phyloP scores from a whole-genome alignment of 768 basidiomycete species.

The Mycena chlorophos region DNA sequence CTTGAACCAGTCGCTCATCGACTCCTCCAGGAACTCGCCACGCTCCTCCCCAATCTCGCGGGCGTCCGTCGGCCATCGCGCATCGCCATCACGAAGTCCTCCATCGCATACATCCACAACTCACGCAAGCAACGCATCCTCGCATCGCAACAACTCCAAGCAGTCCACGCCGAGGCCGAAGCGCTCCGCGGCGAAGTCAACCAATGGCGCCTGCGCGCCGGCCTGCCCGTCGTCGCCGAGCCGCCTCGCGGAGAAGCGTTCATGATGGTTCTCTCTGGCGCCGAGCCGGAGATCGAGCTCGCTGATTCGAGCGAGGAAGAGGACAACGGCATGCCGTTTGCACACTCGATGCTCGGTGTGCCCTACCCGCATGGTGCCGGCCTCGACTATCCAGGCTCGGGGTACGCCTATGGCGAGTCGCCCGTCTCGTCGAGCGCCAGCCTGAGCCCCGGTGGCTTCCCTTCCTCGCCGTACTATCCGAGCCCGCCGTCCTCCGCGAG shows the following conservation, averaged over 20 bases:
- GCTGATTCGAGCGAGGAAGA: slow-evolving; percentile 16
- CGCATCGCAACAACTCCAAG: slow-evolving; percentile 38
- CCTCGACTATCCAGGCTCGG: too few species aligned
- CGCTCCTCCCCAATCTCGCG: slow-evolving; percentile 66
- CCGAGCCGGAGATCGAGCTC: slow-evolving; percentile 16
- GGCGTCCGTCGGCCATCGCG: slow-evolving; percentile 73
- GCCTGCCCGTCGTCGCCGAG: slow-evolving; percentile 4
- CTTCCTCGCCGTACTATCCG: slow-evolving; percentile 8
- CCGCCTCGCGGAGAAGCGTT: slow-evolving; percentile 16
- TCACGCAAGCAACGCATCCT: slow-evolving; percentile 63
- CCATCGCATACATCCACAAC: slow-evolving; percentile 62
- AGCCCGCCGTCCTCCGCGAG: slow-evolving; percentile 12
- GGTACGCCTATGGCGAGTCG: slow-evolving; percentile 3
- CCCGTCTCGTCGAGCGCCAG: slow-evolving; percentile 8
- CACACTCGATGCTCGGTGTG: background rate
- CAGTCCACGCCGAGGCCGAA: slow-evolving; percentile 13
- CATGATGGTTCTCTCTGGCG: slow-evolving; percentile 14
- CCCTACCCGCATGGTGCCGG: background rate
- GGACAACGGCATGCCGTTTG: background rate
- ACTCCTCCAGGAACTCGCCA: slow-evolving; percentile 48
- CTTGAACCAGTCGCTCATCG: background rate
- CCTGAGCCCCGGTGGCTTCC: slow-evolving; percentile 2
- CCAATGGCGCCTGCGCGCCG: slow-evolving; percentile 17
- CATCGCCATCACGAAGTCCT: slow-evolving; percentile 76
- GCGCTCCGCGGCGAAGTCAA: slow-evolving; percentile 17